Evolutionary conservation across 305 asterid genomes (phyloP).

Genomic region (Fraxinus greggii): DNA sequence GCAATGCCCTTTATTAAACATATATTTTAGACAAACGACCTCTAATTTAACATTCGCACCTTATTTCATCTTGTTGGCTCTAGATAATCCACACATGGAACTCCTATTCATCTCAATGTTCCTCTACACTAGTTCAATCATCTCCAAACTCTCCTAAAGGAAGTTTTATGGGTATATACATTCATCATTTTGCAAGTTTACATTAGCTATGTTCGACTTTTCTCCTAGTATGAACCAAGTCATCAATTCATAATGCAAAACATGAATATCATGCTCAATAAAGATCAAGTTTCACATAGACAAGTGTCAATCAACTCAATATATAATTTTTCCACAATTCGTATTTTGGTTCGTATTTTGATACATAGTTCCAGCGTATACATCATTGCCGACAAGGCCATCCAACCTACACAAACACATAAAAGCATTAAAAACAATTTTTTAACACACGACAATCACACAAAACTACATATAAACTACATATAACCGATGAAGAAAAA

Average conservation of each 20-base stretch:
- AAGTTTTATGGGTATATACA: too few species aligned
- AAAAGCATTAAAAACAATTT: too few species aligned
- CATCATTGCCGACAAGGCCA: neutral
- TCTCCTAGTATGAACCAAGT: neutral
- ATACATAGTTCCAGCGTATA: neutral
- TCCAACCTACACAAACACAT: neutral
- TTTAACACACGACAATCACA: too few species aligned
- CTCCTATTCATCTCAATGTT: too few species aligned
- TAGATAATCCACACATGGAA: too few species aligned
- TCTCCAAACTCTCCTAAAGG: too few species aligned
- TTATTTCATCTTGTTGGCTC: too few species aligned
- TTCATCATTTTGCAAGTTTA: too few species aligned
- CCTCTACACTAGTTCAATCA: too few species aligned
- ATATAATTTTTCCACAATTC: neutral
- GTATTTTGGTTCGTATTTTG: too few species aligned
- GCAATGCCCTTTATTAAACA: neutral
- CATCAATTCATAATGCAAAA: neutral
- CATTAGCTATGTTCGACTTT: neutral
- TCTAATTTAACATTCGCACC: neutral
- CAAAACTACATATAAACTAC: neutral
- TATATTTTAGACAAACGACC: neutral
- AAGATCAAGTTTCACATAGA: neutral
- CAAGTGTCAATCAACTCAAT: neutral
- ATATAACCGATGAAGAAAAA: too few species aligned
- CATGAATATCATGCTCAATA: neutral